phyloP scores from a whole-genome alignment of 257 asterid genomes.

The Schizonepeta tenuifolia region DNA sequence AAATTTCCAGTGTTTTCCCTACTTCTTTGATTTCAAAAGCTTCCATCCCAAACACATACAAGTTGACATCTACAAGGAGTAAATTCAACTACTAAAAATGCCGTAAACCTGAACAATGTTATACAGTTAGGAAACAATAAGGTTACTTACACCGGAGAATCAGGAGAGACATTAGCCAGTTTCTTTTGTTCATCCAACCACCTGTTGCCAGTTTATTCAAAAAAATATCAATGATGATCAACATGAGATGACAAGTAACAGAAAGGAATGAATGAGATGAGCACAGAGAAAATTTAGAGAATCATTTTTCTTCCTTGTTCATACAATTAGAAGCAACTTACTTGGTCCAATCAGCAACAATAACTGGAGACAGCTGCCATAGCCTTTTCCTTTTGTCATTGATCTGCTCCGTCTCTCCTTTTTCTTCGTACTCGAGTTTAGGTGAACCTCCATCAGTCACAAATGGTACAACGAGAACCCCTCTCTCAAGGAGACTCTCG shows the following conservation, averaged over 20 bases:
- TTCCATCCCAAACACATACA: not conserved
- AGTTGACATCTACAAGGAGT: not conserved
- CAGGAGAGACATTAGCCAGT: constrained; percentile 77
- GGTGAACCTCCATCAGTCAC: constrained; percentile 66
- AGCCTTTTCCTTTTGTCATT: constrained; percentile 69
- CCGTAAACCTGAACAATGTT: not conserved
- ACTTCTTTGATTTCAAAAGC: not conserved
- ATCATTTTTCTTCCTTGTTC: not conserved
- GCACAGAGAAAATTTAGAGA: not conserved
- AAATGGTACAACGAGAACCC: constrained; percentile 87
- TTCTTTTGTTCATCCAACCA: constrained; percentile 95
- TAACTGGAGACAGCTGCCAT: constrained; percentile 87
- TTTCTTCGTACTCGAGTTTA: constrained; percentile 62
- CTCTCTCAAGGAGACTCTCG: constrained; percentile 75
- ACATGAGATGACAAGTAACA: not conserved
- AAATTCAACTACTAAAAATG: constrained; percentile 3
- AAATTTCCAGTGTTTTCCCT: not conserved
- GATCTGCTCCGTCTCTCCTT: constrained; percentile 57
- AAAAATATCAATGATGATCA: constrained; percentile 20
- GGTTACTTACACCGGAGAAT: constrained; percentile 88
- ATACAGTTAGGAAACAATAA: not conserved
- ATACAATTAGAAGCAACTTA: constrained; percentile 44
- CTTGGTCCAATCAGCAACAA: constrained; percentile 72
- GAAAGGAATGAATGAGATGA: not conserved
- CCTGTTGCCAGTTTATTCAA: constrained; percentile 46